Evolutionary conservation across 306 rosid genomes (phyloP).

Genomic region (Gastrolobium villosum): DNA sequence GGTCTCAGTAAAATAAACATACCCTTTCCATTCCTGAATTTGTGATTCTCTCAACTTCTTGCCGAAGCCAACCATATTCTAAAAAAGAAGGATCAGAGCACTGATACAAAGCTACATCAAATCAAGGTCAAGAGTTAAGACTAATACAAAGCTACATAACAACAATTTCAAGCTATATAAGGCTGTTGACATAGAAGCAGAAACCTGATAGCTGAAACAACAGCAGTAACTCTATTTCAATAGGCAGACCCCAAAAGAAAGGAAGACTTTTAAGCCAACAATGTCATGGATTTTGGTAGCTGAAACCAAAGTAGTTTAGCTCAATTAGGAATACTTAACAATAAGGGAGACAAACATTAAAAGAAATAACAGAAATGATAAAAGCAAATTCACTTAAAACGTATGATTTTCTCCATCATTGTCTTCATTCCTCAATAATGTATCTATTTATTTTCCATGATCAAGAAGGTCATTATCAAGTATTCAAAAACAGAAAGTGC

Average conservation of each 20-base stretch:
- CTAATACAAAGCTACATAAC: neutral
- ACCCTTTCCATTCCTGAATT: conserved; percentile 92
- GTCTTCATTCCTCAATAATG: neutral
- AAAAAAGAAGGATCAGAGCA: conserved; percentile 29
- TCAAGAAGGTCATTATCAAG: conserved; percentile 1
- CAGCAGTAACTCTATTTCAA: neutral
- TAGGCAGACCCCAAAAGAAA: conserved; percentile 14
- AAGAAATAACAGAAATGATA: neutral
- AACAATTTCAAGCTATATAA: conserved; percentile 30
- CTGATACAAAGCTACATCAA: too few relatives aligned
- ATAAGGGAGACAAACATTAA: neutral
- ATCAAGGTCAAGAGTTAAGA: conserved; percentile 9
- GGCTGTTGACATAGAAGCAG: conserved; percentile 23
- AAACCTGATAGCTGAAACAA: conserved; percentile 40
- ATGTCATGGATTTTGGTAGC: conserved; percentile 31
- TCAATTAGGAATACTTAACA: conserved; percentile 18
- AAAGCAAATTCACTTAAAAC: conserved; percentile 16
- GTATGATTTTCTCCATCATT: conserved; percentile 7
- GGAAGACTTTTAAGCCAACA: conserved; percentile 22
- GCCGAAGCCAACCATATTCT: conserved; percentile 85
- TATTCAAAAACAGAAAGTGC: neutral
- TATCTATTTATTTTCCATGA: conserved; percentile 10
- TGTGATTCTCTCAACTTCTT: conserved; percentile 89
- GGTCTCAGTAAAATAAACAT: conserved; percentile 33
- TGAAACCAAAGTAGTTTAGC: conserved; percentile 36